Base-by-base conservation (phyloP, 306 rosid genomes). In the Alnus rubra region DNA sequence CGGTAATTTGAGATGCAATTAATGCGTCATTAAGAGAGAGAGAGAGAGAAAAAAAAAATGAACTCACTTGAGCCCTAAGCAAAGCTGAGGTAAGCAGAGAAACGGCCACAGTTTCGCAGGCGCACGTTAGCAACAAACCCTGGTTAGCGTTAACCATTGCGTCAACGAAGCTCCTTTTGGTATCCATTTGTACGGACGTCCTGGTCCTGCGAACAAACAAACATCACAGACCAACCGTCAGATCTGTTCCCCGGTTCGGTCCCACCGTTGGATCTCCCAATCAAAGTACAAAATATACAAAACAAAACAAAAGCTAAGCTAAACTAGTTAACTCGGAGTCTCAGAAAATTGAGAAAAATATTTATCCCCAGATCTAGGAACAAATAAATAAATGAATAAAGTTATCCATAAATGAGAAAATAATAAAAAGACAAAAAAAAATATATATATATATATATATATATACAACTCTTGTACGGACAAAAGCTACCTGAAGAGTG, bases 181-280 rank as follows among this genome's bases (percentile, higher is more conserved):
- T 78, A 80, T 84, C 88, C 90, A 87, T 87, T 81, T 73, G 84
- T 83, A 86, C 84, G 85, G 87, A 73, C 83, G 6, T 7, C 23
- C 23, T 42, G 3, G 72, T 68, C 15, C 72, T 68, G 51, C 42
- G 8, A 15, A 42, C 30, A 51, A 70, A 75, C 74, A 78, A 78
- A 0, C 28, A 73, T 52, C 75, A 76, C 74, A 15, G 11, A 45
- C 55, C 7, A 16, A 64, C 77, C 73, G 76, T 72, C 74, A 82
- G 88, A 82, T 85, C 85, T 75, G 74, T 71, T 76, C 82, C 67
- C 76, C 42, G 12, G 13, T 5, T 4, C 42, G 76, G 37, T 4
- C 78, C 78, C 51, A 77, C 82, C 79, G 82, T 78, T 28, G 18
- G 86, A 82, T 82, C 79, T 49, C 11, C 3, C 12, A 49, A 52